Base-by-base conservation (phyloP, 345 rosid species). In the Syzygium grande region DNA sequence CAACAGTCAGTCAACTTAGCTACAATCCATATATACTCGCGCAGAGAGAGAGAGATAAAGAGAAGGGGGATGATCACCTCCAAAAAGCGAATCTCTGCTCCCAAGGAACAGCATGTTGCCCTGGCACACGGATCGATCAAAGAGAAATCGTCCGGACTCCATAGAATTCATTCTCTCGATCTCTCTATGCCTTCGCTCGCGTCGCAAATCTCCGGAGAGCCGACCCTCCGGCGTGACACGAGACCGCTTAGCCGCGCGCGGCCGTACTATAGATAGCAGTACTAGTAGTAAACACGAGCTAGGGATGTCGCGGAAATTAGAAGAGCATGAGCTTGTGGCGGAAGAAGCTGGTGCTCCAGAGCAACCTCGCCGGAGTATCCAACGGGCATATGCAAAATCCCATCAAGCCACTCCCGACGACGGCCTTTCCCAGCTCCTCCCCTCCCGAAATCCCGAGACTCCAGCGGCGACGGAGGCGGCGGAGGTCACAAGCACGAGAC, bases 281-380 rank as follows among this genome's bases (percentile, higher is more conserved):
- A 73, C 83, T 73, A 73, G 83, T 73, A 73, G 83, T 19, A 73
- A 2, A 73, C 49, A 73, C 83, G 49, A 19, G 49, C 49, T 19
- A 6, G 49, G 83, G 83, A 10, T 73, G 11, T 73, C 49, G 49
- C 49, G 21, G 19, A 11, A 65, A 79, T 92, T 93, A 96, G 90
- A 96, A 95, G 87, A 95, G 93, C 94, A 94, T 94, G 87, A 95
- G 93, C 99, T 97, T 97, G 92, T 97, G 99, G 88, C 99, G 99
- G 86, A 97, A 97, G 93, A 97, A 97, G 93, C 99, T 97, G 2
- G 99, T 95, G 68, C 93, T 97, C 99, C 99, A 97, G 65, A 97
- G 92, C 87, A 96, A 90, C 96, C 98, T 96, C 80, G 97, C 97
- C 87, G 99, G 99, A 59, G 96, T 93, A 78, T 93, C 96, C 86